Conservation (phyloP, 768 basidiomycete species). For the Russula sp. region DNA sequence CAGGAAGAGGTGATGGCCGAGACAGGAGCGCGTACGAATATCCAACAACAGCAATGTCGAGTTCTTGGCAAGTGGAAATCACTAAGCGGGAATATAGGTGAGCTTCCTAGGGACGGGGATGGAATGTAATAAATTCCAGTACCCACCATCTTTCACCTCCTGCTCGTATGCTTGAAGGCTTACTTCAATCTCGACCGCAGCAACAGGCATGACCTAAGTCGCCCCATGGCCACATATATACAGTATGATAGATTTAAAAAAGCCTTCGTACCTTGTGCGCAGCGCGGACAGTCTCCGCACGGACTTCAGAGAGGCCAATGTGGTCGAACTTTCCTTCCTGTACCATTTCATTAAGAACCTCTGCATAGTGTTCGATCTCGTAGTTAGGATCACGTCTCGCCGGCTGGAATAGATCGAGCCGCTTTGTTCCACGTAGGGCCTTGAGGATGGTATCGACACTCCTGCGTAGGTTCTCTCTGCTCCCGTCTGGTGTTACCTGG, state of each 20-base stretch:
- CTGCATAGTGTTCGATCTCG: constrained; percentile 47
- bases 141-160: constrained; percentile 46
- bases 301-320: constrained; percentile 58
- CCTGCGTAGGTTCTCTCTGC: constrained; percentile 45
- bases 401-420: constrained; percentile 57
- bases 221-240: background rate
- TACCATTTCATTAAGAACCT: constrained; percentile 44
- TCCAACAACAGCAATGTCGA: constrained; percentile 53
- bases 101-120: background rate
- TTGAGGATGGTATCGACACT: constrained; percentile 47
- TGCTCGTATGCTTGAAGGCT: constrained; percentile 59
- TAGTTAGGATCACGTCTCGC: constrained; percentile 47
- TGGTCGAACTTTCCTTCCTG: constrained; percentile 58
- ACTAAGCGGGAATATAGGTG: constrained; percentile 35
- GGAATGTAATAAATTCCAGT: background rate
- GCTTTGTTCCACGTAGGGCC: constrained; percentile 50
- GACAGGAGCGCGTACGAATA: constrained; percentile 45
- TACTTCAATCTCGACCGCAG: constrained; percentile 66
- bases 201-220: constrained; percentile 52
- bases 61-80: constrained; percentile 50
- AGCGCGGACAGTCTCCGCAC: constrained; percentile 45
- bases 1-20: background rate
- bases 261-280: constrained; percentile 34
- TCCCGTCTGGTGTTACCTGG: constrained; percentile 31
- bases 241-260: background rate